A percentile compares a stretch with the other conserved stretches of the same genome.
phyloP scores from a whole-genome alignment of 2,329 filamentous ascomycete genomes.

The Alternaria rosae region DNA sequence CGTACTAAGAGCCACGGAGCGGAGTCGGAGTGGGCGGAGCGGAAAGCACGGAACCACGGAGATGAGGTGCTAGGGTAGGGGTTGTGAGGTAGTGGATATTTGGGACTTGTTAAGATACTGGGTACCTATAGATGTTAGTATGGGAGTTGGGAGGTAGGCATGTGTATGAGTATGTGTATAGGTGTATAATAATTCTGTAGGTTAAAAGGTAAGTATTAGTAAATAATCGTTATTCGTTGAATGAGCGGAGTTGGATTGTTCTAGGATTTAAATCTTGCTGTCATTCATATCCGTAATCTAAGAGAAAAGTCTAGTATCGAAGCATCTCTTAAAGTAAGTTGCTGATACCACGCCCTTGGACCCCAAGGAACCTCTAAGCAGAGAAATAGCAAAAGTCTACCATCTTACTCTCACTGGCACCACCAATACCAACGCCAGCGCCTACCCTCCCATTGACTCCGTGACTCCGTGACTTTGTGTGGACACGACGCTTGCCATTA shows the following conservation, averaged over 20 bases:
- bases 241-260: accelerated
- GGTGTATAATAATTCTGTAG: accelerated
- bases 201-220: accelerated
- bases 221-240: background rate
- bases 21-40: background rate
- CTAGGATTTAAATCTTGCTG: accelerated
- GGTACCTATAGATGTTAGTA: too few species aligned
- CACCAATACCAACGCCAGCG: too few species aligned
- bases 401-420: too few species aligned
- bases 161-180: background rate
- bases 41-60: constrained; percentile 1
- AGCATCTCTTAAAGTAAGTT: background rate
- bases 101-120: too few species aligned
- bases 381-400: background rate
- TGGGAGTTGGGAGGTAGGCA: too few species aligned
- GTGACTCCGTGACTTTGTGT: too few species aligned
- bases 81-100: background rate
- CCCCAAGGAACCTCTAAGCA: background rate
- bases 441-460: too few species aligned
- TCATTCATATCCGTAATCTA: background rate
- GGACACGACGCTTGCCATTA: too few species aligned
- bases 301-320: accelerated
- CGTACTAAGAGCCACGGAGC: background rate
- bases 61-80: background rate
- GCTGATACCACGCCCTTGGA: background rate